A percentile compares a stretch with the other conserved stretches of the same genome.
phyloP scores from a whole-genome alignment of 345 rosid genomes.

The Garcia nutans region DNA sequence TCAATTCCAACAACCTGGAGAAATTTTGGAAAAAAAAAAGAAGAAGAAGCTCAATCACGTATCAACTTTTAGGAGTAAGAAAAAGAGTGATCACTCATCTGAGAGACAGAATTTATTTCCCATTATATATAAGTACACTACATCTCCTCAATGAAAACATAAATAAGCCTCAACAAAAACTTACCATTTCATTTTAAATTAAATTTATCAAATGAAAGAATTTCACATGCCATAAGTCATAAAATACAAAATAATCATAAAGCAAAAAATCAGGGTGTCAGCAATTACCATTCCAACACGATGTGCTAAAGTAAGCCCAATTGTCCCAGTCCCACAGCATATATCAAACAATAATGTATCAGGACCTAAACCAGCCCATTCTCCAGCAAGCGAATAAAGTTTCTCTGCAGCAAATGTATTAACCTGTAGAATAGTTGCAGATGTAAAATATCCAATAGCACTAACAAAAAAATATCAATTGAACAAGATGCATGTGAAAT shows the following conservation, averaged over 20 bases:
- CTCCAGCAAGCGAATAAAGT: conserved; percentile 91
- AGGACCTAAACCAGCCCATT: conserved; percentile 89
- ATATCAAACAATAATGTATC: conserved; percentile 86
- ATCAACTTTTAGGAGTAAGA: not conserved
- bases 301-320: conserved; percentile 87
- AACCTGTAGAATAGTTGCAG: conserved; percentile 47
- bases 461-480: conserved; percentile 1
- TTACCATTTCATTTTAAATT: not conserved
- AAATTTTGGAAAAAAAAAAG: no score
- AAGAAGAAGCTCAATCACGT: conserved; percentile 16
- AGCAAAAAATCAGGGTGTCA: conserved; percentile 18
- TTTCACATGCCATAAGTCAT: not conserved
- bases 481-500: conserved; percentile 8
- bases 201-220: not conserved
- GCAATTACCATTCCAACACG: conserved; percentile 88
- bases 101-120: not conserved
- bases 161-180: not conserved
- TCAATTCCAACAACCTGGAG: conserved; percentile 90
- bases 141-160: not conserved
- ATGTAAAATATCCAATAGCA: conserved; percentile 15
- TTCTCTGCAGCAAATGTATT: conserved; percentile 95
- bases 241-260: not conserved
- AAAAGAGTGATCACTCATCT: not conserved
- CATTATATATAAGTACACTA: not conserved
- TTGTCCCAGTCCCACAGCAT: conserved; percentile 98